Evolutionary conservation across 169 alveolate species (phyloP).

Genomic region (Fabrea salina): DNA sequence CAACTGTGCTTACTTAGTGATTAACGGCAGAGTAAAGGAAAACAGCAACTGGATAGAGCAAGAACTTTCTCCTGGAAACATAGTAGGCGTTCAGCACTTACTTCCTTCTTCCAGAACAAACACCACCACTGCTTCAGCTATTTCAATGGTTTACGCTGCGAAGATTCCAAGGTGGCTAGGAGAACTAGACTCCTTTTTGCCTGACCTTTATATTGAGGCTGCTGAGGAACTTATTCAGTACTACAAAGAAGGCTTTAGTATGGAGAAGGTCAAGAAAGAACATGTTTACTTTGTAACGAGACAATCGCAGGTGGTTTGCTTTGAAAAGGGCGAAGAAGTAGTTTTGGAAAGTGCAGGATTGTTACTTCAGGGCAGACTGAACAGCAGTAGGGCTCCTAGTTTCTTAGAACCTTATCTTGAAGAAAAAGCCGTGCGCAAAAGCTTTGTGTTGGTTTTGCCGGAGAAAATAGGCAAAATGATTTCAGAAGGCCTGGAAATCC

Average conservation of each 20-base stretch:
- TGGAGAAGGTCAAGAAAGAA: background rate
- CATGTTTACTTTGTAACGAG: too few species aligned
- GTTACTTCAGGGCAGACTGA: too few species aligned
- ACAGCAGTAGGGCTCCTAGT: too few species aligned
- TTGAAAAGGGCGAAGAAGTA: too few species aligned
- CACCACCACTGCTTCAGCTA: background rate
- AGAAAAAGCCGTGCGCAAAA: too few species aligned
- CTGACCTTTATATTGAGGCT: conserved; percentile 2
- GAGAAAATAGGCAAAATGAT: too few species aligned
- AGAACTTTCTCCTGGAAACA: background rate
- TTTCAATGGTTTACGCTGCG: conserved; percentile 1
- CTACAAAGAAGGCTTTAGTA: background rate
- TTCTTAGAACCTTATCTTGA: too few species aligned
- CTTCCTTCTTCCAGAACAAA: background rate
- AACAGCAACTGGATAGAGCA: background rate
- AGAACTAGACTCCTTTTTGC: background rate
- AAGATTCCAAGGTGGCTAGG: background rate
- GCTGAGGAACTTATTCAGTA: background rate
- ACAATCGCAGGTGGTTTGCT: too few species aligned
- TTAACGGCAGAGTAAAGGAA: conserved; percentile 25
- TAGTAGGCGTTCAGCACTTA: conserved; percentile 2
- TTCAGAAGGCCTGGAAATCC: too few species aligned
- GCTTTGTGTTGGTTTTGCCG: too few species aligned
- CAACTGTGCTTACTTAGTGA: conserved; percentile 3
- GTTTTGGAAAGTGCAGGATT: too few species aligned